Conservation (phyloP, 192 early-diverging fungal genomes). For the Coemansia sp. region DNA sequence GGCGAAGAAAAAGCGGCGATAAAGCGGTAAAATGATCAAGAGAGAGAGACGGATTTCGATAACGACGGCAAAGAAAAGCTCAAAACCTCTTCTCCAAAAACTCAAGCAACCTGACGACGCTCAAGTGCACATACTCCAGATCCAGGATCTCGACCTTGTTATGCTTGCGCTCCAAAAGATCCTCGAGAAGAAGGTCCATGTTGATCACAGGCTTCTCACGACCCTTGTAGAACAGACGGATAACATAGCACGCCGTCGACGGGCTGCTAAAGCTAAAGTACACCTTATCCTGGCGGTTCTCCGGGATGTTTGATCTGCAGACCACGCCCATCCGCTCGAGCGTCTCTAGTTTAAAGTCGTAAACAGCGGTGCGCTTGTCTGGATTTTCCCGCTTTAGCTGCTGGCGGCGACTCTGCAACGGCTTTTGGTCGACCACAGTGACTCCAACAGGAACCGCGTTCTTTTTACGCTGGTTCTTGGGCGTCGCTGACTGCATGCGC, state of each 20-base stretch:
- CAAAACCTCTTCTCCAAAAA: slow-evolving; percentile 83
- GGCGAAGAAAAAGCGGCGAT: background rate
- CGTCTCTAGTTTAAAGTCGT: slow-evolving; percentile 79
- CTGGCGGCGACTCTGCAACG: slow-evolving; percentile 42
- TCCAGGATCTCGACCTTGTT: slow-evolving; percentile 82
- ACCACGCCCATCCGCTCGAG: slow-evolving; percentile 94
- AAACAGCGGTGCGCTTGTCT: slow-evolving; percentile 20
- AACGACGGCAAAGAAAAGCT: slow-evolving; percentile 1
- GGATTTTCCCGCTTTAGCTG: slow-evolving; percentile 13
- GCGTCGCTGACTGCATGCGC: slow-evolving; percentile 61
- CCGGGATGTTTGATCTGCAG: slow-evolving; percentile 86
- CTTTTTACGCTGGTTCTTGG: slow-evolving; percentile 63
- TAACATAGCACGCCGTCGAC: slow-evolving; percentile 84
- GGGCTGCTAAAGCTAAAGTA: slow-evolving; percentile 89
- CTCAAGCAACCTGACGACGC: slow-evolving; percentile 74
- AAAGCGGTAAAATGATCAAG: background rate
- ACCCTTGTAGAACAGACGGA: slow-evolving; percentile 86
- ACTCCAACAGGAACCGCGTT: slow-evolving; percentile 62
- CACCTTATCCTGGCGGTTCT: slow-evolving; percentile 81
- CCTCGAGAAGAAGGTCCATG: slow-evolving; percentile 92
- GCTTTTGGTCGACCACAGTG: slow-evolving; percentile 53
- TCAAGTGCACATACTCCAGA: slow-evolving; percentile 90
- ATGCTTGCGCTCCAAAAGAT: slow-evolving; percentile 86
- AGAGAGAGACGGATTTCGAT: slow-evolving; percentile 9
- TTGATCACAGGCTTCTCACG: slow-evolving; percentile 90